Percentiles rank a stretch among this genome's conserved stretches.
Conservation (phyloP, 768 basidiomycete genomes). For the Psilocybe cubensis region DNA sequence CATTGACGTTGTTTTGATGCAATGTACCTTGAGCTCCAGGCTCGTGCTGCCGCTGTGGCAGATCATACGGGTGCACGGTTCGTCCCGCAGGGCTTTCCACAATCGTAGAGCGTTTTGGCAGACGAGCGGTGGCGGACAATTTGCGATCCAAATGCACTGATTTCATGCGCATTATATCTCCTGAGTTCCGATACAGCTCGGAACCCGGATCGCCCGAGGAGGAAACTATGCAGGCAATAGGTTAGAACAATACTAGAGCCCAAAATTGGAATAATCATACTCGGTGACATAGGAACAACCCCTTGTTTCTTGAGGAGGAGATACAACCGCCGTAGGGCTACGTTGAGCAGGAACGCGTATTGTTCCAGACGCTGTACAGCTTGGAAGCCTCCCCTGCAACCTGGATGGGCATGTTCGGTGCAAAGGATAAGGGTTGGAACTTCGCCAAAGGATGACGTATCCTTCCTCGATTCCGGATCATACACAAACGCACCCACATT, state of each 20-base stretch:
- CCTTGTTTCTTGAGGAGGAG: conserved; percentile 86
- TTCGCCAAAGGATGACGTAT: conserved; percentile 70
- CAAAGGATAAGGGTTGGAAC: conserved; percentile 79
- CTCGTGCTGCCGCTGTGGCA: conserved; percentile 32
- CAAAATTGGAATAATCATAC: conserved; percentile 40
- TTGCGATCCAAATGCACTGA: conserved; percentile 95
- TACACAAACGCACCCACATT: conserved; percentile 81
- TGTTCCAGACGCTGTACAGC: conserved; percentile 94
- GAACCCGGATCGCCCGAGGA: conserved; percentile 43
- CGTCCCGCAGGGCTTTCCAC: conserved; percentile 92
- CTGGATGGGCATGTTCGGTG: conserved; percentile 70
- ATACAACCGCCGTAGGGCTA: conserved; percentile 90
- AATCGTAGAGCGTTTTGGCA: conserved; percentile 93
- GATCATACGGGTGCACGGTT: conserved; percentile 75
- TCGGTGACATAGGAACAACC: conserved; percentile 81
- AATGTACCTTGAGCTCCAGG: conserved; percentile 19
- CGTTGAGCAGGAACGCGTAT: conserved; percentile 95
- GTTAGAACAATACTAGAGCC: conserved; percentile 7
- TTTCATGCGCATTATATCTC: conserved; percentile 93
- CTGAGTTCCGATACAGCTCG: conserved; percentile 82
- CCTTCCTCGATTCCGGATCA: conserved; percentile 70
- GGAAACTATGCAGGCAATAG: conserved; percentile 18
- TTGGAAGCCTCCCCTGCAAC: conserved; percentile 80
- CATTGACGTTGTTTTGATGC: conserved; percentile 24
- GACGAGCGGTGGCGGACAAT: conserved; percentile 87